phyloP scores from a whole-genome alignment of 306 rosid genomes.

The Medicago arabica region DNA sequence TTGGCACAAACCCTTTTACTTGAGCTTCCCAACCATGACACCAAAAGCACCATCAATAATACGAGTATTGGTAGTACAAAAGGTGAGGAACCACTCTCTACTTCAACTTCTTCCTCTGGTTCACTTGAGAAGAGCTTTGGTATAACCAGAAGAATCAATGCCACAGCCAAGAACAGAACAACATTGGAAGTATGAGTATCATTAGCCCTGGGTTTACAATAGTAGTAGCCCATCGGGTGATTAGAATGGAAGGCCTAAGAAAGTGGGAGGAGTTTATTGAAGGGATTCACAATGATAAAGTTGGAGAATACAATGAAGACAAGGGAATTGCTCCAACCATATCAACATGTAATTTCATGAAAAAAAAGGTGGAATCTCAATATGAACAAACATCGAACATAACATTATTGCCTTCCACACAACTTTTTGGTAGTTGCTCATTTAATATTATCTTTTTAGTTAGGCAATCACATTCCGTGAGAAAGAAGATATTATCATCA shows the following conservation, averaged over 20 bases:
- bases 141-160: constrained; percentile 47
- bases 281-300: constrained; percentile 26
- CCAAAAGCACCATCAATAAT: constrained; percentile 50
- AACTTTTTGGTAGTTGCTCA: constrained; percentile 25
- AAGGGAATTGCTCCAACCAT: constrained; percentile 2
- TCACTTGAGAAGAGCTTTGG: constrained; percentile 51
- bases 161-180: constrained; percentile 60
- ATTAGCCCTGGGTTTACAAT: constrained; percentile 46
- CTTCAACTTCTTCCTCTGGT: constrained; percentile 38
- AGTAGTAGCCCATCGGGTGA: constrained; percentile 56
- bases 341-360: constrained; percentile 11
- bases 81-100: constrained; percentile 25
- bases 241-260: constrained; percentile 16
- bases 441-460: constrained; percentile 20
- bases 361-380: constrained; percentile 2
- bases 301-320: constrained; percentile 7
- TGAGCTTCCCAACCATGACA: constrained; percentile 50
- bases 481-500: constrained; percentile 34
- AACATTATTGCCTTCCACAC: constrained; percentile 45
- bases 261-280: constrained; percentile 1
- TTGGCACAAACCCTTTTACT: constrained; percentile 19
- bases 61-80: constrained; percentile 49
- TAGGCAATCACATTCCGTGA: constrained; percentile 28
- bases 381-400: neutral
- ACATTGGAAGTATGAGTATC: constrained; percentile 45